These are phyloP conservation scores for Pseudogymnoascus sp. DNA, from an alignment of 2,329 filamentous ascomycete genomes.

Conservation along the genomic window DNA sequence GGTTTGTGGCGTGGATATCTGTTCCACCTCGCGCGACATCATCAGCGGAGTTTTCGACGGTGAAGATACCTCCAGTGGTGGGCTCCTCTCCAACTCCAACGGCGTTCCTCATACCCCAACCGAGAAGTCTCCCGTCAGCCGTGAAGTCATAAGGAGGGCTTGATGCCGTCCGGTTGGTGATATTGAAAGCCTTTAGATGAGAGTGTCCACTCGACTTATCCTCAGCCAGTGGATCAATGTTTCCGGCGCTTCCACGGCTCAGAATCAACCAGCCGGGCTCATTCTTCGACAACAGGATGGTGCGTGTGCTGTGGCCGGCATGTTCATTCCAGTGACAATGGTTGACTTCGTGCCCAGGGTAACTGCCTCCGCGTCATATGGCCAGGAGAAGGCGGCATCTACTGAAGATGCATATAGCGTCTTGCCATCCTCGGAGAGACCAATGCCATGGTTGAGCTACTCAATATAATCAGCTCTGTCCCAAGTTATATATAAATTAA, in stretches of 20 bases:
- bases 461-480: conserved; percentile 7
- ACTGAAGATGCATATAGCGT: conserved; percentile 50
- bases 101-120: conserved; percentile 66
- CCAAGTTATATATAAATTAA: neutral
- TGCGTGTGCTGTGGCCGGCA: conserved; percentile 56
- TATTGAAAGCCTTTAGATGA: conserved; percentile 57
- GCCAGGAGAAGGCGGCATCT: conserved; percentile 53
- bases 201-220: conserved; percentile 47
- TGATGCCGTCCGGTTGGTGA: conserved; percentile 26
- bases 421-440: conserved; percentile 42
- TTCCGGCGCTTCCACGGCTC: conserved; percentile 53
- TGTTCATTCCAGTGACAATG: conserved; percentile 54
- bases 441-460: conserved; percentile 48
- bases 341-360: conserved; percentile 40
- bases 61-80: conserved; percentile 42
- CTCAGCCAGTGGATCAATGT: conserved; percentile 49
- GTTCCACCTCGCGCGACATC: conserved; percentile 46
- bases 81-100: conserved; percentile 61
- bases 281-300: conserved; percentile 51
- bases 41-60: conserved; percentile 65
- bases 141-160: conserved; percentile 37
- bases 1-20: conserved; percentile 61
- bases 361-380: conserved; percentile 48
- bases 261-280: conserved; percentile 51
- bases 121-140: conserved; percentile 39